Base-by-base conservation (phyloP, 352 stramenopile genomes). In the Phytophthora brassicae region DNA sequence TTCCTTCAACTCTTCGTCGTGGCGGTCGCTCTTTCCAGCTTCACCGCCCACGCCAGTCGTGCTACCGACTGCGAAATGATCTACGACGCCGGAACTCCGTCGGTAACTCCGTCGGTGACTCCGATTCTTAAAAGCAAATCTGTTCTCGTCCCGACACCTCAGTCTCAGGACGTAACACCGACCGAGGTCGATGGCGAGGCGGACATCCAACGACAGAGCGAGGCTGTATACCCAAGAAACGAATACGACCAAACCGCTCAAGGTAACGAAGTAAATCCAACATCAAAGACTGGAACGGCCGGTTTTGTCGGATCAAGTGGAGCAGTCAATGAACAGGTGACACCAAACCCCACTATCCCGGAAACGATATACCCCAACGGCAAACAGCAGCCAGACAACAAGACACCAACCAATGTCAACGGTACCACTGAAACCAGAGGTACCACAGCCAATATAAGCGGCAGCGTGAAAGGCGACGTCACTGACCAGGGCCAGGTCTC, bases 1-100 rank as follows among this genome's bases (percentile, higher is more conserved):
- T 70, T 70, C 44, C 42, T 70, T 20, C 42, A 47, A 26, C 33
- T 69, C 17, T 65, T 69, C 22, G 42, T 47, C 8, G 61, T 69
- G 12, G 61, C 61, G 29, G 33, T 69, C 9, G 55, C 61, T 7
- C 55, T 69, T n/a, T 52, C 55, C 16, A n/a, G 56, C 20, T 69
- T 60, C 35, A 58, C 61, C 1, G 47, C 54, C 16, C 13, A 57
- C 43, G 55, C 61, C 3, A 38, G 44, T 3, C 24, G 13, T 31
- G 6, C 24, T 12, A 44, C 29, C n/a, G 60, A 64, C 29, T 64
- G 53, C 26, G 54, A 68, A 24, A 64, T 68, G 60, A 28, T 56
- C 2, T 62, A 67, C 59, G 59, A 62, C n/a, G 24, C 35, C 6
- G 43, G 44, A 4, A 56, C 44, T 2, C 51, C 52, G 5, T 23